Evolutionary conservation across 805 yeast genomes (phyloP), one percentile per base, ranked within the genome.

Genomic region (Cyberlindnera meyerae): DNA sequence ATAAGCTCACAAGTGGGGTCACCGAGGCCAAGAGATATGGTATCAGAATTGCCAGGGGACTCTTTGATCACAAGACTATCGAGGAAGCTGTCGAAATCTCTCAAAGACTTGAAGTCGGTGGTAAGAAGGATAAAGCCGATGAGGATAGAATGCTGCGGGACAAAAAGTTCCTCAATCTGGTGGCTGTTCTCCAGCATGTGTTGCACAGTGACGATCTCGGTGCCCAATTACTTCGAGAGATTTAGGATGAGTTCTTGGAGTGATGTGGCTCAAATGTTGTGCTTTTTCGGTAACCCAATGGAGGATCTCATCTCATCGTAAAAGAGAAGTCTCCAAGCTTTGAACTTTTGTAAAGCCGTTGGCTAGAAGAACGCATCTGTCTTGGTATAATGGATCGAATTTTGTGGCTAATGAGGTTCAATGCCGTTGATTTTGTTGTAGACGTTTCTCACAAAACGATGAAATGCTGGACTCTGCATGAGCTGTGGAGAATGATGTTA

Each of bases 391-490:
- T 37, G 45, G 47, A 72, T 66, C 3, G 77, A 30, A 25, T 37
- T 15, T n/a, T 28, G 33, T 15, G 31, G 8, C 6, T 16, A 75
- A 6, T 16, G 75, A 6, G 78, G 65, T 14, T 53, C 50, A 11
- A 67, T 60, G 3, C 81, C 71, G 49, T 83, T 83, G 24, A 83
- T 69, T 39, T 67, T 68, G 27, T 82, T 81, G 51, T 82, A 82
- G 1, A 83, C 62, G 11, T 65, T 60, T 27, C 76, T 62, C 4
- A 82, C 94, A 63, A 79, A 74, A 18, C 71, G 61, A 47, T 81
- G 76, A 49, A 83, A 83, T 0, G 71, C 63, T 3, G 68, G 71
- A 9, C 86, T 78, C 31, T 63, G 64, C 57, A 82, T 66, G 11
- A 83, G 62, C 62, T 43, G 30, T 5, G 11, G 18, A n/a, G 24